These are phyloP conservation scores for Trichoderma semiorbis DNA, from an alignment of 2,329 filamentous ascomycete species.

Conservation along the genomic window DNA sequence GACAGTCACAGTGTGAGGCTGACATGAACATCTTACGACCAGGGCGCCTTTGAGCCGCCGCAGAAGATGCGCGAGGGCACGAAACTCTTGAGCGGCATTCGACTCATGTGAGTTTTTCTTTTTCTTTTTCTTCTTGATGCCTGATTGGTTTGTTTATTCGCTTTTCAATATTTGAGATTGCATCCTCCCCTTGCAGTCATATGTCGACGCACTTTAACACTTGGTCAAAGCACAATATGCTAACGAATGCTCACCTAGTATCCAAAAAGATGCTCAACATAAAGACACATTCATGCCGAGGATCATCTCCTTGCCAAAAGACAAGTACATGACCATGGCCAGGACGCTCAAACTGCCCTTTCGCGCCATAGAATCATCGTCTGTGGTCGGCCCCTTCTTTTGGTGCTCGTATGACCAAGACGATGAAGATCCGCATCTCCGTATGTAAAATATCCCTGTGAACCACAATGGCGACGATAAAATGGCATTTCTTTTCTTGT, in stretches of 20 bases:
- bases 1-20: neutral
- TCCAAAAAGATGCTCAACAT: slow-evolving; percentile 54
- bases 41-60: slow-evolving; percentile 53
- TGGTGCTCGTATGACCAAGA: slow-evolving; percentile 57
- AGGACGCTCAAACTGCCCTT: slow-evolving; percentile 51
- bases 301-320: slow-evolving; percentile 50
- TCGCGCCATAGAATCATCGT: slow-evolving; percentile 55
- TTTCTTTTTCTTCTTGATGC: neutral
- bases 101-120: slow-evolving; percentile 48
- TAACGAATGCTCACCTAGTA: slow-evolving; percentile 35
- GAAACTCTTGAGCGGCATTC: slow-evolving; percentile 48
- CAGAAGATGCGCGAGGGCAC: slow-evolving; percentile 40
- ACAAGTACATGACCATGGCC: slow-evolving; percentile 55
- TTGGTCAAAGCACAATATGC: neutral
- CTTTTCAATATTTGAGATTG: neutral
- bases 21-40: neutral
- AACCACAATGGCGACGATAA: neutral
- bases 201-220: neutral
- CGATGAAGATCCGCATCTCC: slow-evolving; percentile 54
- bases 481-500: neutral
- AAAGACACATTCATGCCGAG: slow-evolving; percentile 56
- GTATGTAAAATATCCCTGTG: slow-evolving; percentile 35
- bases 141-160: neutral
- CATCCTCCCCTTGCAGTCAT: neutral
- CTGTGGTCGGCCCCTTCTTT: slow-evolving; percentile 61